Evolutionary conservation across 805 yeast species (phyloP).

Genomic region (Pichia sporocuriosa): DNA sequence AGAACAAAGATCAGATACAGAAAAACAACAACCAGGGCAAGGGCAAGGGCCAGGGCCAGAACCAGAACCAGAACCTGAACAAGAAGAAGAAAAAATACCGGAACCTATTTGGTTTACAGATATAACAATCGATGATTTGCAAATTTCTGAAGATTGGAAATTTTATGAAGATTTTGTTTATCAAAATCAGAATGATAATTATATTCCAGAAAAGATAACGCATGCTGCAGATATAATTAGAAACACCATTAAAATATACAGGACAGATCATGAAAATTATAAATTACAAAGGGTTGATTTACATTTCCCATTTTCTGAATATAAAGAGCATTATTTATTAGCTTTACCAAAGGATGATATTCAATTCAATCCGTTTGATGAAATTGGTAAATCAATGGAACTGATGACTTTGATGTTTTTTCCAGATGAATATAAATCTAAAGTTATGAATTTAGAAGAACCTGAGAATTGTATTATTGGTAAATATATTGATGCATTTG

Average conservation of each 20-base stretch:
- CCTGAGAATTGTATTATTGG: slow-evolving; percentile 36
- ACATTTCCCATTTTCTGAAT: slow-evolving; percentile 37
- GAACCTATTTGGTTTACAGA: slow-evolving; percentile 21
- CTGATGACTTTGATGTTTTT: slow-evolving; percentile 34
- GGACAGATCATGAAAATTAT: slow-evolving; percentile 24
- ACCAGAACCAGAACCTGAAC: slow-evolving; percentile 5
- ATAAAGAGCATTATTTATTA: slow-evolving; percentile 43
- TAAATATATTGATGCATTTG: slow-evolving; percentile 30
- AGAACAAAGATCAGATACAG: slow-evolving; percentile 1
- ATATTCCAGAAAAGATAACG: slow-evolving; percentile 14
- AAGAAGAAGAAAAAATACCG: slow-evolving; percentile 4
- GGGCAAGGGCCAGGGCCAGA: slow-evolving; percentile 1
- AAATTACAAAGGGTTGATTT: slow-evolving; percentile 23
- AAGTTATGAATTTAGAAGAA: slow-evolving; percentile 30
- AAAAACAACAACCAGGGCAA: not conserved
- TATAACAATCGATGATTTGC: slow-evolving; percentile 13
- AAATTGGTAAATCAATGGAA: slow-evolving; percentile 48
- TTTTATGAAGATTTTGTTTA: slow-evolving; percentile 19
- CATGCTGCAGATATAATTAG: slow-evolving; percentile 19
- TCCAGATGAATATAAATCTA: slow-evolving; percentile 30
- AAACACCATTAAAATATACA: slow-evolving; percentile 20
- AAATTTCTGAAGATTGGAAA: slow-evolving; percentile 11
- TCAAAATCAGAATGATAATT: slow-evolving; percentile 17
- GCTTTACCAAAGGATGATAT: slow-evolving; percentile 48
- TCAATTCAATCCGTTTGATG: slow-evolving; percentile 54